phyloP scores from a whole-genome alignment of 1,284 basidiomycete species.

The Cryptococcus sp. region DNA sequence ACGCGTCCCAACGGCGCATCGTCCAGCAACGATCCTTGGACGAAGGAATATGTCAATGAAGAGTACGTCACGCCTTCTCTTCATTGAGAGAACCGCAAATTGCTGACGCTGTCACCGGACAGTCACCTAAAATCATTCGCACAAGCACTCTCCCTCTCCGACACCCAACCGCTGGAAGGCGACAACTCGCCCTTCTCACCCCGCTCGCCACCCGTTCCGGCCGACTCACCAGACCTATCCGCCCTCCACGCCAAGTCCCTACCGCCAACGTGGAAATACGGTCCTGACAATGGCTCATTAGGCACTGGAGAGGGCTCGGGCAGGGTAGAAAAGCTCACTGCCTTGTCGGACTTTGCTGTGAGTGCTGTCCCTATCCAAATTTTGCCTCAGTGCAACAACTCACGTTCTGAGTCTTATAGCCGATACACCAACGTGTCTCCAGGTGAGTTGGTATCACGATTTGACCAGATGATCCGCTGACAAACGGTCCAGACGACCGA shows the following conservation, averaged over 20 bases:
- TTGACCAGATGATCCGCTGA: too few species aligned
- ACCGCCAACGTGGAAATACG: conserved; percentile 34
- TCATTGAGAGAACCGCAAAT: not conserved
- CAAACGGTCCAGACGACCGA: conserved; percentile 36
- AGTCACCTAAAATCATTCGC: conserved; percentile 52
- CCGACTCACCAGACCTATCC: conserved; percentile 12
- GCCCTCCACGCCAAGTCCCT: not conserved
- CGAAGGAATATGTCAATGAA: conserved; percentile 69
- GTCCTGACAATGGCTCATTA: conserved; percentile 30
- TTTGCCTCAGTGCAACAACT: not conserved
- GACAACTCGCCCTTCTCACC: conserved; percentile 36
- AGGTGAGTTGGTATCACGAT: conserved; percentile 22
- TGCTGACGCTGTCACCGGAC: not conserved
- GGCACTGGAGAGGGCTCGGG: conserved; percentile 33
- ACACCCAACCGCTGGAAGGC: conserved; percentile 34
- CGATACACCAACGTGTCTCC: conserved; percentile 75
- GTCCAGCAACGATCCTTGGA: conserved; percentile 30
- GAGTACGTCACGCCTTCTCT: conserved; percentile 55
- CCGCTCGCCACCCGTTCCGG: conserved; percentile 28
- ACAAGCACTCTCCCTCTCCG: conserved; percentile 45
- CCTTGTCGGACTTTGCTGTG: conserved; percentile 83
- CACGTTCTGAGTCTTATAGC: conserved; percentile 46
- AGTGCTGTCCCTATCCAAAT: conserved; percentile 11
- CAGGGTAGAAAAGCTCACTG: conserved; percentile 74
- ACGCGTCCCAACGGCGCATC: not conserved